A percentile compares a stretch with the other conserved stretches of the same genome.
phyloP scores from a whole-genome alignment of 2,329 filamentous ascomycete species.

The Ustulina deusta region DNA sequence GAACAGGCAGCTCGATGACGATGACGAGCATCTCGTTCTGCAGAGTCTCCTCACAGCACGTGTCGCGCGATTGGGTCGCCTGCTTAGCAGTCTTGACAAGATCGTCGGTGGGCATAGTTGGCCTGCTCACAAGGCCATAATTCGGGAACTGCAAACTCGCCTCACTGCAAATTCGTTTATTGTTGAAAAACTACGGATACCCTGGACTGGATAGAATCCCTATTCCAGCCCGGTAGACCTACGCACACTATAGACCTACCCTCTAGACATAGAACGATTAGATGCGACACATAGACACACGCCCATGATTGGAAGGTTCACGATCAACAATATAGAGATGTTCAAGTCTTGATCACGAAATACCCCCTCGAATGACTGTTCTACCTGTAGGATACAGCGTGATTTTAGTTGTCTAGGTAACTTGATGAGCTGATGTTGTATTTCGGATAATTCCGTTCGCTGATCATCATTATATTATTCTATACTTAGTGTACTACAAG shows the following conservation, averaged over 20 bases:
- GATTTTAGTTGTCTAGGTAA: slow-evolving; percentile 8
- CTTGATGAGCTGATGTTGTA: not conserved
- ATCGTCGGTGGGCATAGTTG: slow-evolving; percentile 36
- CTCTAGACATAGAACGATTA: slow-evolving; percentile 21
- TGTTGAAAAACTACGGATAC: slow-evolving; percentile 31
- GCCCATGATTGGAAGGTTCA: slow-evolving; percentile 12
- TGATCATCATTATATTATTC: slow-evolving; percentile 13
- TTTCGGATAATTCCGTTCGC: slow-evolving; percentile 30
- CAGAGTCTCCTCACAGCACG: slow-evolving; percentile 39
- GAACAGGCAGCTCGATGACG: slow-evolving; percentile 38
- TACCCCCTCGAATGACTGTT: slow-evolving; percentile 19
- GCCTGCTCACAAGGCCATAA: slow-evolving; percentile 37
- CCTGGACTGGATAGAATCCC: slow-evolving; percentile 33
- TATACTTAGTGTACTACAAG: not conserved
- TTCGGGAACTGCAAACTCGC: slow-evolving; percentile 35
- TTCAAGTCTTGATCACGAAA: not conserved
- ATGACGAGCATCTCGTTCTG: slow-evolving; percentile 39
- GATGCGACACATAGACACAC: slow-evolving; percentile 11
- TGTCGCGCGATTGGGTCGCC: slow-evolving; percentile 35
- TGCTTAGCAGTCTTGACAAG: slow-evolving; percentile 34
- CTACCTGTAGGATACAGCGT: not conserved
- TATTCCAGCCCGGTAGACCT: not conserved
- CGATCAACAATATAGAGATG: slow-evolving; percentile 13
- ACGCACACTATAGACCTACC: slow-evolving; percentile 6
- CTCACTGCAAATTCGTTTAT: slow-evolving; percentile 32